A percentile compares a stretch with the other conserved stretches of the same genome.
phyloP scores from a whole-genome alignment of 2,329 filamentous ascomycete species.

The Cercospora sp. region DNA sequence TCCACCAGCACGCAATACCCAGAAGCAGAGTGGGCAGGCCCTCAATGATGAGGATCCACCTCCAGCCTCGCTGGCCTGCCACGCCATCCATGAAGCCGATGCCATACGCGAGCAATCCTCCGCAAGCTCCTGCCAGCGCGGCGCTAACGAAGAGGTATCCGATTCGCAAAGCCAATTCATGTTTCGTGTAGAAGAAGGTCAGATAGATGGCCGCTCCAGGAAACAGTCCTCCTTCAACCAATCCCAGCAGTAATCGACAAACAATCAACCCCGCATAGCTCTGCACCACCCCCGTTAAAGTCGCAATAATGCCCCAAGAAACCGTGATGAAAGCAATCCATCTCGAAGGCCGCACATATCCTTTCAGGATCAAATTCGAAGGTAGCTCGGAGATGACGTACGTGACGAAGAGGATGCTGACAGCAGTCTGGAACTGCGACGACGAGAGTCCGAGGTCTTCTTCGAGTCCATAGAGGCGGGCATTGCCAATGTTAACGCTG shows the following conservation, averaged over 20 bases:
- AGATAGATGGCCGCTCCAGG: slow-evolving; percentile 68
- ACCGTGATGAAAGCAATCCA: slow-evolving; percentile 59
- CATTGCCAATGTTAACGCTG: slow-evolving; percentile 53
- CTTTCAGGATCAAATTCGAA: slow-evolving; percentile 50
- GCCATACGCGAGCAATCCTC: slow-evolving; percentile 71
- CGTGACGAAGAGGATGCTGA: slow-evolving; percentile 49
- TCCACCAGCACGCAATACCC: slow-evolving; percentile 54
- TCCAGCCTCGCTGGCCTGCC: slow-evolving; percentile 65
- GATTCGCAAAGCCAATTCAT: slow-evolving; percentile 69
- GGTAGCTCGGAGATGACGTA: slow-evolving; percentile 50
- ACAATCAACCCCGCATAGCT: slow-evolving; percentile 67
- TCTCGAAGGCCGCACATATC: slow-evolving; percentile 45
- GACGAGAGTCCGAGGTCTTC: slow-evolving; percentile 60
- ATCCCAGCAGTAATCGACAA: slow-evolving; percentile 67
- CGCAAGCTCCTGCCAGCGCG: slow-evolving; percentile 69
- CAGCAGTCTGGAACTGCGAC: slow-evolving; percentile 65
- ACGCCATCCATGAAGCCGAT: slow-evolving; percentile 72
- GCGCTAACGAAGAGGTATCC: slow-evolving; percentile 72
- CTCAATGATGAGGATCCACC: slow-evolving; percentile 67
- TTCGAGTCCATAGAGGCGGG: slow-evolving; percentile 64
- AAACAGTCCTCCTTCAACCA: slow-evolving; percentile 69
- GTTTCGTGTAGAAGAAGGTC: slow-evolving; percentile 74
- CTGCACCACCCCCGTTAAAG: slow-evolving; percentile 66
- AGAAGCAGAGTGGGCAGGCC: slow-evolving; percentile 56
- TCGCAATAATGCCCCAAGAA: slow-evolving; percentile 64